Percentiles rank a stretch among this genome's conserved stretches.
Conservation (phyloP, 345 rosid species). For the Eucalyptus curtisii region DNA sequence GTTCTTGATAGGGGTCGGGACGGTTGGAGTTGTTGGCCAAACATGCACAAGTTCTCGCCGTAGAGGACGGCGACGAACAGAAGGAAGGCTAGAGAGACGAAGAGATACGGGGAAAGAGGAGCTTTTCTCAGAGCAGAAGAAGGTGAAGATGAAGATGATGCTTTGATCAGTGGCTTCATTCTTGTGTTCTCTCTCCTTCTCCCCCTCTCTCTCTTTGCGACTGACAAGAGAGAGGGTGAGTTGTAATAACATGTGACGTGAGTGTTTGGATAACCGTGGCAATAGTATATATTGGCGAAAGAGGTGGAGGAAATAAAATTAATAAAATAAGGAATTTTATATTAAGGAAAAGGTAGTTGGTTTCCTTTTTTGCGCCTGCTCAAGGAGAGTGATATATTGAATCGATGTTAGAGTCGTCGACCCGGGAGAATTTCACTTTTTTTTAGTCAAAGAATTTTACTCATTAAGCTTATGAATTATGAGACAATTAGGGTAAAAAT, state of each 20-base stretch:
- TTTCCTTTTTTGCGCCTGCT: slow-evolving; percentile 10
- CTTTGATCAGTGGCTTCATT: background rate
- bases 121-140: slow-evolving; percentile 37
- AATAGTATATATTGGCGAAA: background rate
- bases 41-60: slow-evolving; percentile 57
- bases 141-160: slow-evolving; percentile 8
- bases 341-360: slow-evolving; percentile 12
- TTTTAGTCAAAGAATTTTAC: background rate
- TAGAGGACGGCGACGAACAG: slow-evolving; percentile 53
- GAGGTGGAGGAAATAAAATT: background rate
- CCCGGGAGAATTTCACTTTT: background rate
- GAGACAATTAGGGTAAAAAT: background rate
- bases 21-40: slow-evolving; percentile 31
- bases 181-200: background rate
- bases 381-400: background rate
- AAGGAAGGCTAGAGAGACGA: slow-evolving; percentile 46
- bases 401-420: background rate
- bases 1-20: background rate
- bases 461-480: background rate
- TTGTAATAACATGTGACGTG: background rate
- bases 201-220: background rate
- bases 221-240: background rate
- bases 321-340: background rate
- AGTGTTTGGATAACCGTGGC: background rate
- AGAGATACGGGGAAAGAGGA: slow-evolving; percentile 57